phyloP scores from a whole-genome alignment of 257 asterid genomes.

The Eucommia ulmoides region DNA sequence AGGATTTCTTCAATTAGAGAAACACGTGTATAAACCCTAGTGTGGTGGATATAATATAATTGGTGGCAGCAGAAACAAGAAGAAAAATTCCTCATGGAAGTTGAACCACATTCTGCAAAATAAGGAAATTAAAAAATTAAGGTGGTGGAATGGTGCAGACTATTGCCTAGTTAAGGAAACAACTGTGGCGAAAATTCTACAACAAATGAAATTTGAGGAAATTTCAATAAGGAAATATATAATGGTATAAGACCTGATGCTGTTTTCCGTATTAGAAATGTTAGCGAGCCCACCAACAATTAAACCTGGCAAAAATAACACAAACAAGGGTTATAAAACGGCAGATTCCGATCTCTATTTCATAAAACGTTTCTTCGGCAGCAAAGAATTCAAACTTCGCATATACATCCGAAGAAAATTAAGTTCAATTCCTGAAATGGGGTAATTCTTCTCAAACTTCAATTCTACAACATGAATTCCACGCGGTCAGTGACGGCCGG shows the following conservation, averaged over 20 bases:
- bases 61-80: constrained; percentile 92
- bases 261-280: constrained; percentile 74
- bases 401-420: too few species aligned
- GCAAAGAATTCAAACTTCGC: too few species aligned
- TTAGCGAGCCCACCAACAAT: constrained; percentile 89
- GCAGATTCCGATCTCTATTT: too few species aligned
- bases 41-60: constrained; percentile 94
- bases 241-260: constrained; percentile 44
- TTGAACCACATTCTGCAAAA: constrained; percentile 91
- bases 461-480: too few species aligned
- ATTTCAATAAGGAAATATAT: neutral
- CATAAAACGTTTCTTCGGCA: too few species aligned
- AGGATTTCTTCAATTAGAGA: too few species aligned
- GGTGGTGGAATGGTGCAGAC: too few species aligned
- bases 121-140: constrained; percentile 2
- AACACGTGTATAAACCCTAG: too few species aligned
- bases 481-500: too few species aligned
- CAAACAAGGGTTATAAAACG: neutral
- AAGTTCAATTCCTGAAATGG: too few species aligned
- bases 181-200: neutral
- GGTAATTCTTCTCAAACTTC: too few species aligned
- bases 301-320: constrained; percentile 39
- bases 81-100: constrained; percentile 98
- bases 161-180: too few species aligned
- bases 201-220: constrained; percentile 2